Percentiles rank a stretch among this genome's conserved stretches.
Conservation (phyloP, 225 moss, liverwort and hornwort genomes). For the Sphagnum contortum region DNA sequence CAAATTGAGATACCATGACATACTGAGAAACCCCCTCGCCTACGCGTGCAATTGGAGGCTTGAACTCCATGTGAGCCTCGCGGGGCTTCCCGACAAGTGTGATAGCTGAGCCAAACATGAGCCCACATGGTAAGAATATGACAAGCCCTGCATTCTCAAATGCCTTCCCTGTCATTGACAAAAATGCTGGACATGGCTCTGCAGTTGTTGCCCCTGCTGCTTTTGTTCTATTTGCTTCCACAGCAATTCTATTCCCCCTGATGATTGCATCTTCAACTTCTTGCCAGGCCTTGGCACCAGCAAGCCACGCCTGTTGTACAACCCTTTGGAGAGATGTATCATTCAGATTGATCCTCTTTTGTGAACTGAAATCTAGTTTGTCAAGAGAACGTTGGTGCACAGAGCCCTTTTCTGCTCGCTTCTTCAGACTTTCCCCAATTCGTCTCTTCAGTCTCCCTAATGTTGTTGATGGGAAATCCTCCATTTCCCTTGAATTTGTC, state of each 20-base stretch:
- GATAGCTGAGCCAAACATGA: slow-evolving; percentile 54
- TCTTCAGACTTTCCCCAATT: not conserved
- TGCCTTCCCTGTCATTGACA: slow-evolving; percentile 17
- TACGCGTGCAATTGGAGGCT: slow-evolving; percentile 45
- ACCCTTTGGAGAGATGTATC: slow-evolving; percentile 29
- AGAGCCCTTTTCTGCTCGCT: not conserved
- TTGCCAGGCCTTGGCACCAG: slow-evolving; percentile 49
- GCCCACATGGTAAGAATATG: slow-evolving; percentile 45
- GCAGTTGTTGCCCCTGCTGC: slow-evolving; percentile 9
- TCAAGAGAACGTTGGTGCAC: not conserved
- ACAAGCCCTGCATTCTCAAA: slow-evolving; percentile 29
- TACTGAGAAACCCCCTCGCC: slow-evolving; percentile 45
- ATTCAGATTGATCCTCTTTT: slow-evolving; percentile 4
- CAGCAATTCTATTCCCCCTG: slow-evolving; percentile 9
- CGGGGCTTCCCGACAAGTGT: slow-evolving; percentile 38
- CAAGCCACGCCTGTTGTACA: slow-evolving; percentile 44
- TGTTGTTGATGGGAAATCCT: not conserved
- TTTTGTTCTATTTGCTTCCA: slow-evolving; percentile 3
- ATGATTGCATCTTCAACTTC: slow-evolving; percentile 28
- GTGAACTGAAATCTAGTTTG: not conserved
- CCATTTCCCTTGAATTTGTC: not conserved
- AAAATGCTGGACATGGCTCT: slow-evolving; percentile 37
- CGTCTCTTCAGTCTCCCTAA: not conserved
- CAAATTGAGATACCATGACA: slow-evolving; percentile 55
- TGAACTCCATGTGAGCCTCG: slow-evolving; percentile 46